Base-by-base conservation (phyloP, 768 basidiomycete genomes). In the Lactarius hatsudake region DNA sequence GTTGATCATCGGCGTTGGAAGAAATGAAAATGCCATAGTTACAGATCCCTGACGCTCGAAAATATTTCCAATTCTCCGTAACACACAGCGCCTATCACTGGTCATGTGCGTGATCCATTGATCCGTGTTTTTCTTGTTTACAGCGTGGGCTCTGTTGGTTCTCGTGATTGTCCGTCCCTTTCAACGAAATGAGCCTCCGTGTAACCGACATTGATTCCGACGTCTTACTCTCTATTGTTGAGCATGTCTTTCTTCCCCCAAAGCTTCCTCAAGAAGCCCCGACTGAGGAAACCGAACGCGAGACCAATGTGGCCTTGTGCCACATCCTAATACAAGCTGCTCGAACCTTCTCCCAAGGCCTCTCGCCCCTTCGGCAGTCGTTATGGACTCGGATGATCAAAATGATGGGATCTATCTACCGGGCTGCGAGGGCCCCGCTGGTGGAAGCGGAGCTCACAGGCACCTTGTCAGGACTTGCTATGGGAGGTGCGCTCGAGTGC, bases 241-340 rank as follows among this genome's bases (percentile, higher is more conserved):
- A 59, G 12, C 67, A 68, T 48, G 43, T 68, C 13, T 68, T 65
- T 54, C 30, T 68, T 7, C 67, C 59, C 9, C 67, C 64, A 7
- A 61, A 65, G 18, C 67, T 68, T 55, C 67, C 67, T 9, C 64
- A 68, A 26, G n/a, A 55, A 17, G 53, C 55, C 7, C 53, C 64
- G 0, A n/a, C 13, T 2, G 53, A 66, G 5, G 9, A 30, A 26
- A 30, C 1, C 1, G 64, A 60, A 9, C 51, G 20, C 20, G 26
- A 56, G 12, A 61, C 34, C 13, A 58, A 62, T 53, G 17, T 20
- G 0, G 61, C 56, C 3, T 38, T 66, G 28, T 66, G 66, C 45
- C 36, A 53, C 60, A 58, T 40, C 30, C 66, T 66, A 17, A 40
- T 59, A 58, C 26, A 62, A n/a, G 43, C 61, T 2, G 61, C 61